Evolutionary conservation across 768 basidiomycete genomes (phyloP).

Genomic region (Tricholoma terreum): DNA sequence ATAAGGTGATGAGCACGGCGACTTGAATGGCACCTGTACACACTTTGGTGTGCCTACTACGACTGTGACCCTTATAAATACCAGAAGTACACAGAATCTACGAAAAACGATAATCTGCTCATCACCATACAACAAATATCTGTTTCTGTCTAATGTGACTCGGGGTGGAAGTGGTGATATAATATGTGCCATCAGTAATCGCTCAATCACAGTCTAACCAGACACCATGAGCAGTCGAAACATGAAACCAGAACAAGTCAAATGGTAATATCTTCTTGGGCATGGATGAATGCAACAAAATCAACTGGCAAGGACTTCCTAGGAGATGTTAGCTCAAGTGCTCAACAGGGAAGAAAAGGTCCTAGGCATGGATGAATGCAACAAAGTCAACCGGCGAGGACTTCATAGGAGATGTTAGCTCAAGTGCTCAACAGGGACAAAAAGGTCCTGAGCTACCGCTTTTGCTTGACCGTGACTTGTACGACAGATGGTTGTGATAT

Average conservation of each 20-base stretch:
- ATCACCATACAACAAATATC: constrained; percentile 30
- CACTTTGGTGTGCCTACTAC: too few relatives aligned
- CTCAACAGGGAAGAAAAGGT: too few relatives aligned
- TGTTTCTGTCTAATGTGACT: constrained; percentile 27
- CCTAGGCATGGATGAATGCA: constrained; percentile 27
- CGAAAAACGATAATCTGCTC: constrained; percentile 2
- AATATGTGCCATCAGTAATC: constrained; percentile 30
- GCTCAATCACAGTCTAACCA: constrained; percentile 32
- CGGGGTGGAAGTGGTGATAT: constrained; percentile 23
- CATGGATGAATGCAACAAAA: constrained; percentile 24
- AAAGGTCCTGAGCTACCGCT: constrained; percentile 16
- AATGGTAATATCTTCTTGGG: constrained; percentile 37
- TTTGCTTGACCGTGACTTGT: constrained; percentile 32
- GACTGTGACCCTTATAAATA: too few relatives aligned
- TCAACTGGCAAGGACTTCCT: constrained; percentile 27
- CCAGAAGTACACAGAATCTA: neutral
- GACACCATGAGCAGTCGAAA: neutral
- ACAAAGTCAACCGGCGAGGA: constrained; percentile 27
- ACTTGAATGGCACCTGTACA: too few relatives aligned
- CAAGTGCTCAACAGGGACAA: neutral
- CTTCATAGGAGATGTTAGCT: constrained; percentile 7
- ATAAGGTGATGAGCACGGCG: too few relatives aligned
- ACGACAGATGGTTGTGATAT: constrained; percentile 19
- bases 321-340: too few relatives aligned
- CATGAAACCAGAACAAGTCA: neutral